Conservation (phyloP, 164 flowering plant genomes). For the Paratinospora sagittata region DNA sequence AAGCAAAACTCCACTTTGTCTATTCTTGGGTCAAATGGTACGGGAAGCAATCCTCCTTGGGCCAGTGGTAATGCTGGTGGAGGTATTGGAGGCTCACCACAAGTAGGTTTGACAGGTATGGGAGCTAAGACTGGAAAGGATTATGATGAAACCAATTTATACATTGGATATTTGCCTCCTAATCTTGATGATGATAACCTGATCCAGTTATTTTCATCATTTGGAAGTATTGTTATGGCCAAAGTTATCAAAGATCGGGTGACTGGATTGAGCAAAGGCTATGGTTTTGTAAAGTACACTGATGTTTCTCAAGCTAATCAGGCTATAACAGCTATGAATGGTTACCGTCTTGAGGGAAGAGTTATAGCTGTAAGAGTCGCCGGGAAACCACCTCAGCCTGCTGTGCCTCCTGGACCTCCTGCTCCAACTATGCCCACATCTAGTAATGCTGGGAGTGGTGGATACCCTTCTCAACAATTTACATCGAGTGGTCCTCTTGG, state of each 20-base stretch:
- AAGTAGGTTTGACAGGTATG: constrained; percentile 36
- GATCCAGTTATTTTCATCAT: constrained; percentile 62
- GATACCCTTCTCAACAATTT: constrained; percentile 77
- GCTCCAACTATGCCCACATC: constrained; percentile 45
- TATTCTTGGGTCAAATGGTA: constrained; percentile 38
- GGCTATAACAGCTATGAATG: constrained; percentile 81
- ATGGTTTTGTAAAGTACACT: constrained; percentile 93
- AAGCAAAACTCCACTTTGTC: constrained; percentile 41
- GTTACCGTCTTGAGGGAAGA: constrained; percentile 71
- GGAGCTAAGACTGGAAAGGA: constrained; percentile 55
- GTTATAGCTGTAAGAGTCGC: constrained; percentile 93
- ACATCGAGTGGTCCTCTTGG: constrained; percentile 55
- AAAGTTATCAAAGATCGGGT: constrained; percentile 84
- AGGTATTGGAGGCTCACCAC: constrained; percentile 34
- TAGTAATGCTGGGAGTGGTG: constrained; percentile 37
- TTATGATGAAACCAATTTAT: constrained; percentile 77
- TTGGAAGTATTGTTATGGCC: constrained; percentile 88
- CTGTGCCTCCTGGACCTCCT: constrained; percentile 76
- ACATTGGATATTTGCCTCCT: constrained; percentile 86
- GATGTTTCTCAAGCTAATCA: constrained; percentile 72
- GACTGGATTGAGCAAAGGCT: constrained; percentile 82
- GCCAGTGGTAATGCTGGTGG: constrained; percentile 37
- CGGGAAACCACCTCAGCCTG: constrained; percentile 88
- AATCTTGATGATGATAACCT: constrained; percentile 83
- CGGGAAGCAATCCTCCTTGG: constrained; percentile 86